Percentiles rank a stretch among this genome's conserved stretches.
Conservation (phyloP, 345 rosid genomes). For the Cardamine chenopodiifolia region DNA sequence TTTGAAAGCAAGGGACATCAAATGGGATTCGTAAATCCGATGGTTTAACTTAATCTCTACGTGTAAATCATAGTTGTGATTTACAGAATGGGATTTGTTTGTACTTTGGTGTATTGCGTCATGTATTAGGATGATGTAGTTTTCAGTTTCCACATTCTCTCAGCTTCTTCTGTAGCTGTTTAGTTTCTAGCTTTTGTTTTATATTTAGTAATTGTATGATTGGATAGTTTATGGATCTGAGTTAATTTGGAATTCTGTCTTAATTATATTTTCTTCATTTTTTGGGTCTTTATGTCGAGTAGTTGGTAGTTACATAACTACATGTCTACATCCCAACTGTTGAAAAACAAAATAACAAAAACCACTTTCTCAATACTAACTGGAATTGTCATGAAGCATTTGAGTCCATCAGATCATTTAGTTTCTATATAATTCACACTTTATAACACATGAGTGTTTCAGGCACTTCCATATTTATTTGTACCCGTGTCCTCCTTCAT, state of each 20-base stretch:
- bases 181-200: constrained; percentile 14
- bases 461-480: not conserved
- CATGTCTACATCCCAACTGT: not conserved
- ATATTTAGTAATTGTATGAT: not conserved
- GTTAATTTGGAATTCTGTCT: constrained; percentile 9
- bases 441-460: not conserved
- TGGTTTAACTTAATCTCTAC: constrained; percentile 2
- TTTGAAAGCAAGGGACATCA: constrained; percentile 14
- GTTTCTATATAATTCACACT: not conserved
- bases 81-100: constrained; percentile 17
- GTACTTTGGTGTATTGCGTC: constrained; percentile 24
- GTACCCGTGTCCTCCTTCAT: not conserved
- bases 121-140: constrained; percentile 30
- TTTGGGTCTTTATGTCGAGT: not conserved
- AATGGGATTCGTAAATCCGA: too few species aligned
- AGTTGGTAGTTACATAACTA: not conserved
- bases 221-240: constrained; percentile 7
- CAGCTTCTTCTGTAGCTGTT: constrained; percentile 24
- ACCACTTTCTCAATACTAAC: not conserved
- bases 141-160: constrained; percentile 21
- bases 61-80: constrained; percentile 8
- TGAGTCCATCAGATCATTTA: not conserved
- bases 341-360: not conserved
- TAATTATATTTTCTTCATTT: not conserved
- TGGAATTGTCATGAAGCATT: not conserved